A percentile compares a stretch with the other conserved stretches of the same genome.
These are phyloP conservation scores for Harrya chromipes DNA, from an alignment of 768 basidiomycete genomes.

Conservation along the genomic window DNA sequence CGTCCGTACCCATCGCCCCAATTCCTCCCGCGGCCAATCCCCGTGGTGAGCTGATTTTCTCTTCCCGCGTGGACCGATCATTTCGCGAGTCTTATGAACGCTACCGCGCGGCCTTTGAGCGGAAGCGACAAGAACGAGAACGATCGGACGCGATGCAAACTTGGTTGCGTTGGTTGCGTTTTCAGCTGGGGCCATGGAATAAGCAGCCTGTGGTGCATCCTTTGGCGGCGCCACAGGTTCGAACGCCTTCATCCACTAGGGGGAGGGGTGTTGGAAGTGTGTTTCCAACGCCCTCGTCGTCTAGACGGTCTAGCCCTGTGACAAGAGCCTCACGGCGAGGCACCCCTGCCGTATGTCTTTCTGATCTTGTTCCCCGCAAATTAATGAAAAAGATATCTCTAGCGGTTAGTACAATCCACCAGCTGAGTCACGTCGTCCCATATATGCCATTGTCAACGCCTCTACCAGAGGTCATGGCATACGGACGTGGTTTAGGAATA, in stretches of 20 bases:
- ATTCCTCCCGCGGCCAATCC: constrained; percentile 89
- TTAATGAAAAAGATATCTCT: constrained; percentile 23
- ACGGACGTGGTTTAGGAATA: neutral
- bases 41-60: constrained; percentile 95
- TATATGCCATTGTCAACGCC: neutral
- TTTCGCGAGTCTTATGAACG: constrained; percentile 94
- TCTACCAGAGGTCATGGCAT: neutral
- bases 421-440: constrained; percentile 8
- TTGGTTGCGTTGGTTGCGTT: constrained; percentile 29
- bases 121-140: constrained; percentile 64
- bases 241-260: constrained; percentile 24
- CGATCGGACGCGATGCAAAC: constrained; percentile 33
- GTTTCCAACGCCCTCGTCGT: constrained; percentile 30
- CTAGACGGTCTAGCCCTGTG: constrained; percentile 34
- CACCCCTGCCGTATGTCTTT: constrained; percentile 23
- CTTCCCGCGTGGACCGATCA: constrained; percentile 72
- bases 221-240: constrained; percentile 17
- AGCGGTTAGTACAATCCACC: constrained; percentile 15
- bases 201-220: constrained; percentile 9
- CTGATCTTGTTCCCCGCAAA: constrained; percentile 19
- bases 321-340: constrained; percentile 28
- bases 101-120: constrained; percentile 85
- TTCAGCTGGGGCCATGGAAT: constrained; percentile 31
- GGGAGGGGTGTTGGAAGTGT: constrained; percentile 24
- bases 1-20: constrained; percentile 51